Evolutionary conservation across 176 grass and related monocot genomes (phyloP).

Genomic region (Carex pumila): DNA sequence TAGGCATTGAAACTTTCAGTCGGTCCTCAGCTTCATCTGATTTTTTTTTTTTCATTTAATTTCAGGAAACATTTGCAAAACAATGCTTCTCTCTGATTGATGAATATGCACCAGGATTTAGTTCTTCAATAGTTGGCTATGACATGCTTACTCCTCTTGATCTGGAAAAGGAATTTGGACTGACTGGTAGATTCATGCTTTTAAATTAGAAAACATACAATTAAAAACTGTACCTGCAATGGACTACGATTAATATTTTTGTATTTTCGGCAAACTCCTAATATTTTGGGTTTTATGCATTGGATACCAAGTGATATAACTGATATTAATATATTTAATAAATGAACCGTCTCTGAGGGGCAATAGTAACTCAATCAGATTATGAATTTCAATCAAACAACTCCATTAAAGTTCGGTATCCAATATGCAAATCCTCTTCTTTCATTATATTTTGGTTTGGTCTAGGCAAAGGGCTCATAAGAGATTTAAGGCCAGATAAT

Average conservation of each 20-base stretch:
- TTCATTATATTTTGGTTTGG: not conserved
- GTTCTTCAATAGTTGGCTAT: constrained; percentile 78
- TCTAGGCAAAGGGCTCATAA: not conserved
- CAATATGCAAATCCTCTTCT: not conserved
- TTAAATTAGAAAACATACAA: not conserved
- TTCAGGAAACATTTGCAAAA: constrained; percentile 88
- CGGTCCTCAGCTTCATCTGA: not conserved
- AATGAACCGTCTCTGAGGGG: not conserved
- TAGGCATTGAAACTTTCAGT: not conserved
- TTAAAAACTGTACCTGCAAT: not conserved
- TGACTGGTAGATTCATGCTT: constrained; percentile 51
- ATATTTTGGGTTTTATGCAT: not conserved
- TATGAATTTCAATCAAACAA: not conserved
- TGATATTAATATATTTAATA: not conserved
- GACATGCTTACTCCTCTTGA: constrained; percentile 95
- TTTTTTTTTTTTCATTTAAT: constrained; percentile 15
- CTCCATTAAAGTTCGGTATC: not conserved
- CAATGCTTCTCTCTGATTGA: constrained; percentile 95
- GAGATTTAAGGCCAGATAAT: not conserved
- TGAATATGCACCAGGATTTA: constrained; percentile 84
- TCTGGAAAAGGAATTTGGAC: constrained; percentile 91
- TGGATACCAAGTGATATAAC: not conserved
- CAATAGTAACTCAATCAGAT: not conserved
- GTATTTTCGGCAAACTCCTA: not conserved
- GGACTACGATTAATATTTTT: not conserved